These are phyloP conservation scores for Kodamaea alishanica DNA, from an alignment of 1,139 yeast species.

Conservation along the genomic window DNA sequence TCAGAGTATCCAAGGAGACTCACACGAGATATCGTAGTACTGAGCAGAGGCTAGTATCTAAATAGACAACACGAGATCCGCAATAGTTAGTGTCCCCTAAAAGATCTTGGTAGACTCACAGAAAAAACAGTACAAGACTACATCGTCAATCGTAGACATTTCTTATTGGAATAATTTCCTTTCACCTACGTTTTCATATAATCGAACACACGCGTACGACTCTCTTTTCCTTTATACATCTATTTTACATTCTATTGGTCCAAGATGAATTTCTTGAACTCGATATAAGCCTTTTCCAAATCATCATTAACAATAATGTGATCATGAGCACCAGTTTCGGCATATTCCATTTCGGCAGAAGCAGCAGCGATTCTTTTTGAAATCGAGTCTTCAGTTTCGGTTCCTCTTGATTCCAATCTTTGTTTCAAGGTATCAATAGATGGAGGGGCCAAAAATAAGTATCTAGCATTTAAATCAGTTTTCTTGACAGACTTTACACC, in stretches of 20 bases:
- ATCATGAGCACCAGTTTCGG: constrained; percentile 91
- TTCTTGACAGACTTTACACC: constrained; percentile 91
- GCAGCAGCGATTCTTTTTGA: constrained; percentile 86
- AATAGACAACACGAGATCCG: too few relatives aligned
- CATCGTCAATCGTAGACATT: too few relatives aligned
- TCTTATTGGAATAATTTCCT: too few relatives aligned
- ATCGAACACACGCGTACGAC: too few relatives aligned
- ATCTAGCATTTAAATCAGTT: constrained; percentile 79
- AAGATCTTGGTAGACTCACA: too few relatives aligned
- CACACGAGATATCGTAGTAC: too few relatives aligned
- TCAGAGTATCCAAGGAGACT: too few relatives aligned
- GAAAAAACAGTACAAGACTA: too few relatives aligned
- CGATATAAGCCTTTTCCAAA: constrained; percentile 79
- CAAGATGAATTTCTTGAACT: constrained; percentile 73
- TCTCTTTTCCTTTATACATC: neutral
- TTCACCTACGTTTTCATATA: too few relatives aligned
- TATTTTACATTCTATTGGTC: constrained; percentile 12
- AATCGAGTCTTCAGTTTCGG: constrained; percentile 84
- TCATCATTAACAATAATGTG: constrained; percentile 85
- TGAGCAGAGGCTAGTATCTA: too few relatives aligned
- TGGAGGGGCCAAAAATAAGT: constrained; percentile 88
- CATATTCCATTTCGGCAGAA: constrained; percentile 78
- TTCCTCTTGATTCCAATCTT: constrained; percentile 85
- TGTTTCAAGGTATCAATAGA: constrained; percentile 68
- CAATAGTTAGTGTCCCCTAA: too few relatives aligned